These are phyloP conservation scores for Phytophthora ohioensis DNA, from an alignment of 352 stramenopile species.

Conservation along the genomic window DNA sequence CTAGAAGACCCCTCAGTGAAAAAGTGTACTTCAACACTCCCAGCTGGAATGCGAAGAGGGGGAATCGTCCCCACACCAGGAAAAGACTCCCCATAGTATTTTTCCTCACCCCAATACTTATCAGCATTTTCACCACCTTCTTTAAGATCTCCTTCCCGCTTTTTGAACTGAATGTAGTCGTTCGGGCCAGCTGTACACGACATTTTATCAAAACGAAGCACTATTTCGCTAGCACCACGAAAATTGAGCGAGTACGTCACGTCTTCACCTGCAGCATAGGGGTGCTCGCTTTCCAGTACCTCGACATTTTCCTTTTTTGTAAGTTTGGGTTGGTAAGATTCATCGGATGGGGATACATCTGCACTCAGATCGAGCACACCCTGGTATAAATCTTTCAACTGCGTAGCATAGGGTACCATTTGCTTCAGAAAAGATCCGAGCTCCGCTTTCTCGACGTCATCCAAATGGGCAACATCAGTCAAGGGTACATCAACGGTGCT, in stretches of 20 bases:
- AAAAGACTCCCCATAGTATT: slow-evolving; percentile 78
- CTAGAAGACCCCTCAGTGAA: slow-evolving; percentile 62
- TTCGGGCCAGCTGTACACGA: slow-evolving; percentile 73
- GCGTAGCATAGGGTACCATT: slow-evolving; percentile 41
- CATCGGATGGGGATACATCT: not conserved
- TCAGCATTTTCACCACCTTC: slow-evolving; percentile 24
- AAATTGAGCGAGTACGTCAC: slow-evolving; percentile 74
- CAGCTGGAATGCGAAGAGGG: slow-evolving; percentile 70
- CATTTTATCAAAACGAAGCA: slow-evolving; percentile 83
- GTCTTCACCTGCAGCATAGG: slow-evolving; percentile 70
- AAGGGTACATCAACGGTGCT: slow-evolving; percentile 66
- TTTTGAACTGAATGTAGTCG: slow-evolving; percentile 87
- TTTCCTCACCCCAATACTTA: slow-evolving; percentile 73
- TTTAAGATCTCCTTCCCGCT: slow-evolving; percentile 41
- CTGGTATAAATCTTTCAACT: slow-evolving; percentile 42
- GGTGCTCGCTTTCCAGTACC: slow-evolving; percentile 82
- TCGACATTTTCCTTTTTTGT: slow-evolving; percentile 77
- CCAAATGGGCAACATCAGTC: slow-evolving; percentile 54
- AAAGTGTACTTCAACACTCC: slow-evolving; percentile 76
- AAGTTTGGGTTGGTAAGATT: slow-evolving; percentile 53
- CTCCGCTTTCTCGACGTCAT: slow-evolving; percentile 54
- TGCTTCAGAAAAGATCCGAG: slow-evolving; percentile 50
- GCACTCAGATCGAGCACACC: slow-evolving; percentile 36
- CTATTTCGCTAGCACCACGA: slow-evolving; percentile 69
- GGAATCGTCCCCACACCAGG: slow-evolving; percentile 65